Evolutionary conservation across 164 flowering plant species (phyloP), one percentile per base, ranked within the genome.

Genomic region (Stephania cephalantha): DNA sequence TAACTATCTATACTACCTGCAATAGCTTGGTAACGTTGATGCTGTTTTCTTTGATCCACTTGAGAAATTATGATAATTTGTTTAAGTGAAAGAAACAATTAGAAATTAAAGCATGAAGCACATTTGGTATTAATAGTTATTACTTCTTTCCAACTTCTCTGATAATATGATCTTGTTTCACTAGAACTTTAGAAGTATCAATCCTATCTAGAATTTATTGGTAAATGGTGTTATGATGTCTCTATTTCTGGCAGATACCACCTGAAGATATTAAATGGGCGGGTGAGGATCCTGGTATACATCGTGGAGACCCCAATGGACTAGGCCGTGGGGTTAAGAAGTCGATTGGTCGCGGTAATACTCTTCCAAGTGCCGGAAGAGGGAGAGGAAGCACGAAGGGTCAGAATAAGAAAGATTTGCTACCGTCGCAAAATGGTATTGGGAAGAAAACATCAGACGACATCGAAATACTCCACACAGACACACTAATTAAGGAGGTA

Each of bases 191-290:
- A 46, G 13, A 10, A 7, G 22, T 15, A 69, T 69, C 46, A 17
- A 13, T 7, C 46, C 30, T 45, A 13, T 70, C 53, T 45, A 30
- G 25, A 18, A 35, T 42, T 7, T 69, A 8, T 20, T 69, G 1
- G 55, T 25, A 12, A 46, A n/a, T 73, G 25, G 31, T 73, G 22
- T 18, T 11, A n/a, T 45, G 1, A 65, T 61, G 22, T 61, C 6
- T 65, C 17, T 61, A 61, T 74, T 15, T 17, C 50, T 78, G 79
- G 4, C 81, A 96, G 99, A 93, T 96, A 71, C 86, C 97, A 71
- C 91, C 95, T 7, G 88, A 90, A 70, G 99, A 95, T 82, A 90
- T 95, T 35, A 82, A 88, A 46, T 95, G 97, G 98, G 97, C 87
- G 76, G 90, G 89, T 67, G 97, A 90, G 76, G 95, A 91, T 70